Percentiles rank a stretch among this genome's conserved stretches.
These are phyloP conservation scores for Solanum hybrid DNA, from an alignment of 305 asterid genomes.

Conservation along the genomic window DNA sequence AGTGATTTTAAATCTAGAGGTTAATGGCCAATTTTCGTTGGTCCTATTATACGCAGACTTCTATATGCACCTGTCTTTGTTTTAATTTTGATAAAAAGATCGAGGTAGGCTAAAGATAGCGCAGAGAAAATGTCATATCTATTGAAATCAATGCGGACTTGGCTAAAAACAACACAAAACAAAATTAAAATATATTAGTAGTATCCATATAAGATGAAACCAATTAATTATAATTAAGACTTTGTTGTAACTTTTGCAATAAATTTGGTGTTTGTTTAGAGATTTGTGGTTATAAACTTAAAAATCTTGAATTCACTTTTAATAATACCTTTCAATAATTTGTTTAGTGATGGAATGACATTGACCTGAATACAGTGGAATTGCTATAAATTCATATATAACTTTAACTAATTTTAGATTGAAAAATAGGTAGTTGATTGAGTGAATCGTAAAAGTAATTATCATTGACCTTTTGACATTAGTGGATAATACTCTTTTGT, in stretches of 20 bases:
- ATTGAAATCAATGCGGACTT: background rate
- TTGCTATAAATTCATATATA: background rate
- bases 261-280: background rate
- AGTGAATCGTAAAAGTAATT: background rate
- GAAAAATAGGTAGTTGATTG: background rate
- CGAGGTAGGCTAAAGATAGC: background rate
- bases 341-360: background rate
- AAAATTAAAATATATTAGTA: background rate
- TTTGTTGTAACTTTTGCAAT: background rate
- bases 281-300: background rate
- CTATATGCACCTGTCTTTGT: background rate
- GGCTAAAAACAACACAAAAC: background rate
- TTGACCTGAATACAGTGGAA: background rate
- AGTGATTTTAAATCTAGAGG: background rate
- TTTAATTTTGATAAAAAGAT: background rate
- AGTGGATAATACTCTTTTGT: background rate
- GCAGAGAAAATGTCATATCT: background rate
- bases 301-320: background rate
- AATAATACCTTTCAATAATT: background rate
- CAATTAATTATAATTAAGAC: background rate
- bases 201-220: background rate
- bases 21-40: background rate
- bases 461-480: background rate
- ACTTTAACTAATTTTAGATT: background rate
- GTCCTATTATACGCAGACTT: background rate